Percentiles rank a stretch among this genome's conserved stretches.
phyloP scores from a whole-genome alignment of 1,284 basidiomycete species.

The Ganoderma boninense region DNA sequence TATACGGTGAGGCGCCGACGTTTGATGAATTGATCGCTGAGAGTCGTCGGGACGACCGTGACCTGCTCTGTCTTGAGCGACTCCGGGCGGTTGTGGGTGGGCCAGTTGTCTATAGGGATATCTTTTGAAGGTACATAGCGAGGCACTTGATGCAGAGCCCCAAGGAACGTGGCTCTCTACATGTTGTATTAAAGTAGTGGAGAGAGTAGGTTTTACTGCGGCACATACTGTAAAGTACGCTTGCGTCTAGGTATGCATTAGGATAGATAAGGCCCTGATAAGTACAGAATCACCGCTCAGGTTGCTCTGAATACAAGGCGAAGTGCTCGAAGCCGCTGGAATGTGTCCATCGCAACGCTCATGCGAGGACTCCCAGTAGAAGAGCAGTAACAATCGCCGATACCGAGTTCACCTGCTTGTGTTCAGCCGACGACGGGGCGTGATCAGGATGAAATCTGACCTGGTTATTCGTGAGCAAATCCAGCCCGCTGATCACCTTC shows the following conservation, averaged over 20 bases:
- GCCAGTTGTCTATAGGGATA: neutral
- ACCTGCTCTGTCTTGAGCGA: neutral
- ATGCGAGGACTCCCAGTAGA: conserved; percentile 31
- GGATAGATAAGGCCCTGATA: no score
- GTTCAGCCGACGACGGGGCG: neutral
- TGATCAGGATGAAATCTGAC: conserved; percentile 45
- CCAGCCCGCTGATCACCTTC: conserved; percentile 72
- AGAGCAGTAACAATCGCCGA: conserved; percentile 35
- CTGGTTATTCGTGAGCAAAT: conserved; percentile 86
- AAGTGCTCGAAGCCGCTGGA: no score
- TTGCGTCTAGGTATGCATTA: no score
- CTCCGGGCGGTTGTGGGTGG: neutral
- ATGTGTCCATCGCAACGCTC: neutral
- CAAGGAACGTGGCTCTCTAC: no score
- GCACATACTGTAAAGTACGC: no score
- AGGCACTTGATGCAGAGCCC: no score
- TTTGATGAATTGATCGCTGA: neutral
- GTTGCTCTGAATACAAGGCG: no score
- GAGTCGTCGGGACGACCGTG: neutral
- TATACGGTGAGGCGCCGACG: neutral
- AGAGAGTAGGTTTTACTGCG: no score
- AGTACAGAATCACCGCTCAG: no score
- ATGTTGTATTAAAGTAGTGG: no score
- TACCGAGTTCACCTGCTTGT: conserved; percentile 32
- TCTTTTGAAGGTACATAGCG: neutral